phyloP scores from a whole-genome alignment of 352 stramenopile genomes.

The Phytophthora rubi region DNA sequence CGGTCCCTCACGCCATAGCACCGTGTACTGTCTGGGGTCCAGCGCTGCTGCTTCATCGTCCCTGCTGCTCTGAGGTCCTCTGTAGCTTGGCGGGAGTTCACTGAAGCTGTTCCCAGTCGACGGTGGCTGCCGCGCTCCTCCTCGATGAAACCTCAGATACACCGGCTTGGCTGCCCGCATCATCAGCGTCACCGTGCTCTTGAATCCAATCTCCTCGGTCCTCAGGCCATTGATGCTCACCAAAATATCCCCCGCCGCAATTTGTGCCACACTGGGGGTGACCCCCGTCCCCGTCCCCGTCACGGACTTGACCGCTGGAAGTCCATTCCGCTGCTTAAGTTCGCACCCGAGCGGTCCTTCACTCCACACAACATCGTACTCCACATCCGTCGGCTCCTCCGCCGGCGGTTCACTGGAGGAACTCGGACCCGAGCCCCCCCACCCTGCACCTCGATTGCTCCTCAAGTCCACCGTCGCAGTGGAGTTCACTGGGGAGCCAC shows the following conservation, averaged over 20 bases:
- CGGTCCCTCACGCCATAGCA: constrained; percentile 77
- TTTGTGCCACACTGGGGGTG: constrained; percentile 72
- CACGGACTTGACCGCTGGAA: constrained; percentile 74
- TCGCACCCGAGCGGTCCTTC: constrained; percentile 76
- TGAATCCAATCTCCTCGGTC: constrained; percentile 83
- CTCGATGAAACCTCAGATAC: constrained; percentile 69
- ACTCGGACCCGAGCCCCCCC: constrained; percentile 15
- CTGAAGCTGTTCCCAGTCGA: constrained; percentile 28
- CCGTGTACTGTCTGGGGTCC: constrained; percentile 68
- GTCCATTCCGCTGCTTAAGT: constrained; percentile 72
- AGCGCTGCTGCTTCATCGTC: constrained; percentile 16
- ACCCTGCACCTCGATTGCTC: constrained; percentile 30
- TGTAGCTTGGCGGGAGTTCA: constrained; percentile 26
- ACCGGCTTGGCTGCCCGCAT: constrained; percentile 80
- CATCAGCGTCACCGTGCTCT: constrained; percentile 76
- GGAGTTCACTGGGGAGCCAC: constrained; percentile 38
- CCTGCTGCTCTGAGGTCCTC: constrained; percentile 5
- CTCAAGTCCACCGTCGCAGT: constrained; percentile 40
- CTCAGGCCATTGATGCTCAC: constrained; percentile 75
- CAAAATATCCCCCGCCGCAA: constrained; percentile 69
- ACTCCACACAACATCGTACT: constrained; percentile 84
- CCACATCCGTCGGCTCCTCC: constrained; percentile 42
- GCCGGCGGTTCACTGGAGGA: constrained; percentile 23
- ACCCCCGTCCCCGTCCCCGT: constrained; percentile 60
- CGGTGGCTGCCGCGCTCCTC: constrained; percentile 33